phyloP scores from a whole-genome alignment of 2,329 filamentous ascomycete species.

The Pseudopyrenochaeta lycopersici region DNA sequence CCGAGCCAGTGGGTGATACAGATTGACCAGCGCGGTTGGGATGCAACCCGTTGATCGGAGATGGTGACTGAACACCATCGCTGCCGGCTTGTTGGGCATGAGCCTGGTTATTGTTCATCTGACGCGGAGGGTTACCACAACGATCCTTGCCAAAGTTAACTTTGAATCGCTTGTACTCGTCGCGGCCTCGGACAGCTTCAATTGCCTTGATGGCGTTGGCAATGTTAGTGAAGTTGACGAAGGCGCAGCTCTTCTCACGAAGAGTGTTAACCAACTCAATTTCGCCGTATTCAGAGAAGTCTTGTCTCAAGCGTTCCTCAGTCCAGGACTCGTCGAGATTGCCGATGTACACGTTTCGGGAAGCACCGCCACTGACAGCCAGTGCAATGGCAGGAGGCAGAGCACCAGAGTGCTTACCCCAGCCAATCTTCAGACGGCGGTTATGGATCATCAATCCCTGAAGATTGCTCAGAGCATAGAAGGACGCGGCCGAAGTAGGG shows the following conservation, averaged over 20 bases:
- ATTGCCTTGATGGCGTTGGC: constrained; percentile 99
- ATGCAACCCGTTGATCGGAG: constrained; percentile 66
- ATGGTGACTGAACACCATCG: constrained; percentile 65
- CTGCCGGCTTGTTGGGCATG: constrained; percentile 73
- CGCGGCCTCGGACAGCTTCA: constrained; percentile 90
- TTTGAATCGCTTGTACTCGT: constrained; percentile 98
- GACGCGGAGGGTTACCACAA: constrained; percentile 94
- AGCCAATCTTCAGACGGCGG: constrained; percentile 95
- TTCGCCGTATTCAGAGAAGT: constrained; percentile 97
- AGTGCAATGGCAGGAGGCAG: constrained; percentile 94
- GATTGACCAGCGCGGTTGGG: constrained; percentile 63
- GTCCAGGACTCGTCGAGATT: constrained; percentile 98
- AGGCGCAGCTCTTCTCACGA: constrained; percentile 98
- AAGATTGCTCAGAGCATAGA: constrained; percentile 96
- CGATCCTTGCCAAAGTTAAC: constrained; percentile 99
- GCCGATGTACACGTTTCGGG: constrained; percentile 97
- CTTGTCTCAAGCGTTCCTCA: constrained; percentile 92
- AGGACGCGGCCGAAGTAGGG: constrained; percentile 94
- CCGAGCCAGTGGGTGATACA: constrained; percentile 68
- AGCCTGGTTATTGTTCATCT: constrained; percentile 70
- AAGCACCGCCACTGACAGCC: constrained; percentile 94
- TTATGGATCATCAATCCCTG: constrained; percentile 99
- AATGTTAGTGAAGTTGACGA: constrained; percentile 99
- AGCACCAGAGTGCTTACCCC: constrained; percentile 98
- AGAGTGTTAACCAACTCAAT: constrained; percentile 97